Percentiles rank a stretch among this genome's conserved stretches.
Conservation (phyloP, 768 basidiomycete species). For the Imleria badia region DNA sequence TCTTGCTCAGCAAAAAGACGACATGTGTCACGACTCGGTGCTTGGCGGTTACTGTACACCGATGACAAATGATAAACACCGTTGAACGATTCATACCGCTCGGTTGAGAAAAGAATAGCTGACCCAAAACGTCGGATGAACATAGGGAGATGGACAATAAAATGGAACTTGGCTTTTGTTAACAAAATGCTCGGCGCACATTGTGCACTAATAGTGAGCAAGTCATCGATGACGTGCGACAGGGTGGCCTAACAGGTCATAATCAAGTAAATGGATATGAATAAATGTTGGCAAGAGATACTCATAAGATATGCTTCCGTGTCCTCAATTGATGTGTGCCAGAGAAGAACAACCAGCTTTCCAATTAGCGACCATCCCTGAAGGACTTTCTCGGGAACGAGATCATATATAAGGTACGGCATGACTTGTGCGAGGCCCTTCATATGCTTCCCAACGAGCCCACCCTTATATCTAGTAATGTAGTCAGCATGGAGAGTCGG, state of each 20-base stretch:
- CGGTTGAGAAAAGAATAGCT: slow-evolving; percentile 28
- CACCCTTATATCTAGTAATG: too few species aligned
- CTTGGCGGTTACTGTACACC: slow-evolving; percentile 33
- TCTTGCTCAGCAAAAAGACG: slow-evolving; percentile 9
- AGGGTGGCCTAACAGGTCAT: slow-evolving; percentile 4
- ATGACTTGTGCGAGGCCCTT: slow-evolving; percentile 34
- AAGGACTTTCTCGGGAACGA: slow-evolving; percentile 17
- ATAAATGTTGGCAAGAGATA: too few species aligned
- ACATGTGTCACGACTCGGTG: slow-evolving; percentile 26
- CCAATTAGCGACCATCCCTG: not conserved
- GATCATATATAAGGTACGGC: slow-evolving; percentile 31
- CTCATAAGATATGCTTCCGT: not conserved
- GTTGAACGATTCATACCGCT: slow-evolving; percentile 30
- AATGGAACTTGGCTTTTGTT: slow-evolving; percentile 32
- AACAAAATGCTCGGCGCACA: slow-evolving; percentile 28
- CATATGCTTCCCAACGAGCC: slow-evolving; percentile 32
- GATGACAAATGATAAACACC: slow-evolving; percentile 25
- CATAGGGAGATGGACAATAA: slow-evolving; percentile 28
- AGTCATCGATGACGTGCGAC: slow-evolving; percentile 23
- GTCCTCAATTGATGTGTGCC: not conserved
- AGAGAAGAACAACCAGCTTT: not conserved
- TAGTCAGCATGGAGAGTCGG: too few species aligned
- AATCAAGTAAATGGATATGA: not conserved
- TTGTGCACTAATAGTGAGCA: slow-evolving; percentile 19
- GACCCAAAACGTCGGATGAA: slow-evolving; percentile 31